phyloP scores from a whole-genome alignment of 2,329 filamentous ascomycete species.

The Metarhizium guizhouense region DNA sequence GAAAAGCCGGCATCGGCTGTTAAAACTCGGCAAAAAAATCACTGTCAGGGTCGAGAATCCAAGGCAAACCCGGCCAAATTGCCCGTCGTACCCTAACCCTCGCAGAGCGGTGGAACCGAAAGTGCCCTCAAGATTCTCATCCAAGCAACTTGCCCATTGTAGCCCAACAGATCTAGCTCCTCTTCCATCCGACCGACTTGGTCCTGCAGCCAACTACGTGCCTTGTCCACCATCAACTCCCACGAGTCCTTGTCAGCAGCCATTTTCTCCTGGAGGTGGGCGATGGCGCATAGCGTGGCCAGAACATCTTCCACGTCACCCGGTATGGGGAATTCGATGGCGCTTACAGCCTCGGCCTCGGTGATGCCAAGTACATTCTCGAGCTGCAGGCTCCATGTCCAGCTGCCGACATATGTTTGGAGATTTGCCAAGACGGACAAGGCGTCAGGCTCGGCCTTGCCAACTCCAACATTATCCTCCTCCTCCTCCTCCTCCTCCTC shows the following conservation, averaged over 20 bases:
- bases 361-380: constrained; percentile 16
- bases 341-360: background rate
- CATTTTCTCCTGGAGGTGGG: constrained; percentile 34
- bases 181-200: constrained; percentile 8
- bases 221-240: constrained; percentile 57
- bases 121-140: background rate
- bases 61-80: background rate
- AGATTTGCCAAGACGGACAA: background rate
- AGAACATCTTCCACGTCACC: constrained; percentile 9
- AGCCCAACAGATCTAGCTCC: constrained; percentile 8
- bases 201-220: constrained; percentile 36
- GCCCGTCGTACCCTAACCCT: background rate
- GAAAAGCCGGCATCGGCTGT: background rate
- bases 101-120: too few relatives aligned
- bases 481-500: too few relatives aligned
- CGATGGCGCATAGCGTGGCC: constrained; percentile 20
- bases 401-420: constrained; percentile 6
- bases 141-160: too few relatives aligned
- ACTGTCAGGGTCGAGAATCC: background rate
- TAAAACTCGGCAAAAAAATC: background rate
- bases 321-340: too few relatives aligned
- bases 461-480: too few relatives aligned
- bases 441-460: constrained; percentile 30
- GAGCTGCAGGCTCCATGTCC: constrained; percentile 21
- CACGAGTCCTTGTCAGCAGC: constrained; percentile 42